Percentiles rank a stretch among this genome's conserved stretches.
These are phyloP conservation scores for Yamadazyma scolyti DNA, from an alignment of 805 yeast genomes.

Conservation along the genomic window DNA sequence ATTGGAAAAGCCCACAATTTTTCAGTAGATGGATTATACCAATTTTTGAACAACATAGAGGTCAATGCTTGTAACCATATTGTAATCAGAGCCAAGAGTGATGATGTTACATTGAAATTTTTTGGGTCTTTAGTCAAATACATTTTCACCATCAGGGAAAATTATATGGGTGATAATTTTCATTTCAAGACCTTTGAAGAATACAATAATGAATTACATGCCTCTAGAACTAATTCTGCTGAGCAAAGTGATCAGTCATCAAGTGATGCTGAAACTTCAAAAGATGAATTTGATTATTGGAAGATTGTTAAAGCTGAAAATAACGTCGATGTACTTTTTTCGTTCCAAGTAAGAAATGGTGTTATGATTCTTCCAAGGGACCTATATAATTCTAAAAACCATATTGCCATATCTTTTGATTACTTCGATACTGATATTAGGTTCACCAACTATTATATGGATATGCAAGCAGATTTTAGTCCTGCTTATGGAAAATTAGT, in stretches of 20 bases:
- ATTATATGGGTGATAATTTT: conserved; percentile 84
- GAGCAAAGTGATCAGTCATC: conserved; percentile 1
- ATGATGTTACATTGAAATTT: conserved; percentile 61
- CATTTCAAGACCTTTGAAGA: conserved; percentile 87
- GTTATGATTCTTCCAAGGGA: conserved; percentile 69
- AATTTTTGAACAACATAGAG: conserved; percentile 55
- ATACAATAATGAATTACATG: conserved; percentile 39
- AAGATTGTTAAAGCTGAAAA: conserved; percentile 50
- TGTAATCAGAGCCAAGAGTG: conserved; percentile 60
- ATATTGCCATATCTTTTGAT: conserved; percentile 60
- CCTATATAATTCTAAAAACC: conserved; percentile 61
- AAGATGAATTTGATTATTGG: conserved; percentile 28
- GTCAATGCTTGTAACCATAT: conserved; percentile 68
- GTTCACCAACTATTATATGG: conserved; percentile 91
- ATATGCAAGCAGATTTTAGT: conserved; percentile 69
- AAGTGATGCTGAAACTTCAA: conserved; percentile 4
- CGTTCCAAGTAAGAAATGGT: conserved; percentile 68
- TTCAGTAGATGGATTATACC: conserved; percentile 59
- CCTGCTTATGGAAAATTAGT: conserved; percentile 45
- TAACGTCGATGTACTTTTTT: conserved; percentile 74
- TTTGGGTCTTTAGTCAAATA: conserved; percentile 80
- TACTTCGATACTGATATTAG: conserved; percentile 75
- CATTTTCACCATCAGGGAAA: conserved; percentile 72
- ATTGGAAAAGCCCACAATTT: conserved; percentile 70
- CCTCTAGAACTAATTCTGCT: not conserved